phyloP scores from a whole-genome alignment of 225 moss, liverwort and hornwort genomes.

The Asterella californica region DNA sequence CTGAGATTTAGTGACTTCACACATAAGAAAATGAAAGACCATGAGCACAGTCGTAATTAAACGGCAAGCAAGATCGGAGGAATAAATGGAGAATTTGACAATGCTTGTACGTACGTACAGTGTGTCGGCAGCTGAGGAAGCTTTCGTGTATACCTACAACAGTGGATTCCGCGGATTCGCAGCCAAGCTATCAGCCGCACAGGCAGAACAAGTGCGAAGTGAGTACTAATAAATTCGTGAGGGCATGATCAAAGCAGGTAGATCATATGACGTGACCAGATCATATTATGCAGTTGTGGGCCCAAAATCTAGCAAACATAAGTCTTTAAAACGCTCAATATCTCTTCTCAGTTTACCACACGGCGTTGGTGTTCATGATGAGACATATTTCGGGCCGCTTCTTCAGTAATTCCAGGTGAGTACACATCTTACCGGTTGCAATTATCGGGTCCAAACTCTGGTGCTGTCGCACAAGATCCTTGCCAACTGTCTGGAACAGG shows the following conservation, averaged over 20 bases:
- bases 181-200: slow-evolving; percentile 11
- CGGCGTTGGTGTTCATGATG: background rate
- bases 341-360: background rate
- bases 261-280: background rate
- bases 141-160: too few species aligned
- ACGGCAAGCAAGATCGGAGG: background rate
- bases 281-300: background rate
- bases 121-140: too few species aligned
- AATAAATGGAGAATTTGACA: too few species aligned
- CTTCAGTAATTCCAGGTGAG: too few species aligned
- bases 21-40: background rate
- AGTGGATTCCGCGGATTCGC: slow-evolving; percentile 21
- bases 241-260: too few species aligned
- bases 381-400: background rate
- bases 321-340: background rate
- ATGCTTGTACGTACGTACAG: too few species aligned
- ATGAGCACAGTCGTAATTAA: background rate
- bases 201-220: slow-evolving; percentile 19
- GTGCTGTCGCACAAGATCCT: too few species aligned
- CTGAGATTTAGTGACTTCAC: background rate
- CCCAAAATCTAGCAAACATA: too few species aligned
- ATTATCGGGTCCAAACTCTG: too few species aligned
- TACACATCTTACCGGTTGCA: too few species aligned
- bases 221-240: too few species aligned
- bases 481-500: too few species aligned